Evolutionary conservation across 2,329 filamentous ascomycete species (phyloP).

Genomic region (Leptographium lundbergii): DNA sequence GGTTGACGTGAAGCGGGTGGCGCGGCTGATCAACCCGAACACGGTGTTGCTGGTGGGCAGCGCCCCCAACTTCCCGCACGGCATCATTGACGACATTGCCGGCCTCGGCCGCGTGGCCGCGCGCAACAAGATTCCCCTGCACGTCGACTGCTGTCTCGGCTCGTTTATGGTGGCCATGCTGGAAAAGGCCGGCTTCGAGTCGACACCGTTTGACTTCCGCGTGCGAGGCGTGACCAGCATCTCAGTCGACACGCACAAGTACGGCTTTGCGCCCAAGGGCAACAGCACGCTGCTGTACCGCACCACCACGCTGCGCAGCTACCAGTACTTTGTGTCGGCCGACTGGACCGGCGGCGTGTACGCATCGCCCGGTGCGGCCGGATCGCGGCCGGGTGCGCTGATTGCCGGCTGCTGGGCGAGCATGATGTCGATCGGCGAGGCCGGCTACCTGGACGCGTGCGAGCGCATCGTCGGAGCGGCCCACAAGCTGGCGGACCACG

Average conservation of each 20-base stretch:
- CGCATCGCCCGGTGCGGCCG: slow-evolving; percentile 82
- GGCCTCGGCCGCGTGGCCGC: slow-evolving; percentile 72
- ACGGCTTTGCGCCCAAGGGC: slow-evolving; percentile 95
- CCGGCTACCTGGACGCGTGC: slow-evolving; percentile 78
- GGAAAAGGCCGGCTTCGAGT: slow-evolving; percentile 83
- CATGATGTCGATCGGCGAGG: slow-evolving; percentile 77
- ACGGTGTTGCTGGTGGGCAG: slow-evolving; percentile 88
- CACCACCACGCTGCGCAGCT: slow-evolving; percentile 59
- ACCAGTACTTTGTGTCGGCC: slow-evolving; percentile 93
- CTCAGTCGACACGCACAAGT: slow-evolving; percentile 96
- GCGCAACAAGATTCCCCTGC: slow-evolving; percentile 69
- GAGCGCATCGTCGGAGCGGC: slow-evolving; percentile 76
- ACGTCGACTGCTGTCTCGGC: slow-evolving; percentile 95
- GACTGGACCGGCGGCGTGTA: slow-evolving; percentile 96
- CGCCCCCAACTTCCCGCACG: slow-evolving; percentile 95
- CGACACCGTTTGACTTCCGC: slow-evolving; percentile 82
- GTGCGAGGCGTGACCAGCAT: slow-evolving; percentile 91
- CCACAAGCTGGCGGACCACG: slow-evolving; percentile 67
- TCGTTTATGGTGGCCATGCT: slow-evolving; percentile 92
- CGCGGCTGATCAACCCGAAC: slow-evolving; percentile 83
- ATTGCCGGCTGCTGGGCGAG: slow-evolving; percentile 95
- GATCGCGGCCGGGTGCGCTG: slow-evolving; percentile 80
- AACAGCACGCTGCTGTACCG: slow-evolving; percentile 92
- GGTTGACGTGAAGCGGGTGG: slow-evolving; percentile 65
- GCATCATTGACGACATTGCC: slow-evolving; percentile 91